Evolutionary conservation across 768 basidiomycete genomes (phyloP).

Genomic region (Hemileccinum impolitum): DNA sequence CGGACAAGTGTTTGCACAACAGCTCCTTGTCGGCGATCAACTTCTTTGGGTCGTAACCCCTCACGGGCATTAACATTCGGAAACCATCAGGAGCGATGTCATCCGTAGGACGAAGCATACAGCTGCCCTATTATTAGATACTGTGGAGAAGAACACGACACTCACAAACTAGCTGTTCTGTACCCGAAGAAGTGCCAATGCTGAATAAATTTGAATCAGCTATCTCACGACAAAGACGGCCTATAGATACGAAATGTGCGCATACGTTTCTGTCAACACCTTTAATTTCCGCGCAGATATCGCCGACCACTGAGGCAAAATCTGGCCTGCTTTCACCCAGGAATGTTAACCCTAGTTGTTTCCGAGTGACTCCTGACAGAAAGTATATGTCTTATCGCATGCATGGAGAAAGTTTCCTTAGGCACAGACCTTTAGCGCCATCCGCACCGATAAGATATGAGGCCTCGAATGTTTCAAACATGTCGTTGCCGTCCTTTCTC

Average conservation of each 20-base stretch:
- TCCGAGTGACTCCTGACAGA: constrained; percentile 33
- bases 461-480: constrained; percentile 23
- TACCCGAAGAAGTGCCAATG: constrained; percentile 23
- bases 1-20: constrained; percentile 29
- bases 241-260: too few species aligned
- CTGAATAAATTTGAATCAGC: constrained; percentile 4
- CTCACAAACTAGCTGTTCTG: constrained; percentile 5
- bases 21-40: constrained; percentile 22
- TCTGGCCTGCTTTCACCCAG: constrained; percentile 35
- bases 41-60: constrained; percentile 10
- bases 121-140: not conserved
- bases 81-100: constrained; percentile 21
- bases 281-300: constrained; percentile 27
- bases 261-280: constrained; percentile 28
- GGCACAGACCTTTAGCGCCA: not conserved
- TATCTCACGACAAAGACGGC: too few species aligned
- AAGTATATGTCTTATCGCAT: not conserved
- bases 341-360: constrained; percentile 39
- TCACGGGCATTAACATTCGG: constrained; percentile 8
- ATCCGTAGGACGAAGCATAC: constrained; percentile 14
- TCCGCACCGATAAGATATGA: constrained; percentile 42
- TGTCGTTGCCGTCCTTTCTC: constrained; percentile 18
- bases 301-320: constrained; percentile 30
- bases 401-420: not conserved
- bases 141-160: not conserved